Conservation (phyloP, 2,329 filamentous ascomycete species). For the Ophiostoma perfectum region DNA sequence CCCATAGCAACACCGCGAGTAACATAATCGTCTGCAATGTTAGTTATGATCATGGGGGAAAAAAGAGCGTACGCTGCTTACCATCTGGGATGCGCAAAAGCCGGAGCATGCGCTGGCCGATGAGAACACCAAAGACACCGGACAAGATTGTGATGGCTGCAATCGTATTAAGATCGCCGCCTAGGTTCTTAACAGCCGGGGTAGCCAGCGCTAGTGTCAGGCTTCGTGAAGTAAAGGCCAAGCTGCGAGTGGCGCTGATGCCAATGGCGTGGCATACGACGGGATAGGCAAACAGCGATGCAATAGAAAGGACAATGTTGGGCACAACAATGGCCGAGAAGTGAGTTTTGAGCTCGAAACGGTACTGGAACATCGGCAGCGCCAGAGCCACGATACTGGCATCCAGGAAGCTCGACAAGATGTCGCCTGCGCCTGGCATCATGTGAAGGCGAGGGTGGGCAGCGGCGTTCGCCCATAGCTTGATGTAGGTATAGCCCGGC, state of each 20-base stretch:
- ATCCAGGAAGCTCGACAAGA: slow-evolving; percentile 51
- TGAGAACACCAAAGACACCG: slow-evolving; percentile 53
- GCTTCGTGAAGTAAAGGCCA: slow-evolving; percentile 53
- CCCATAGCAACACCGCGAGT: slow-evolving; percentile 58
- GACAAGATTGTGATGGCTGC: slow-evolving; percentile 55
- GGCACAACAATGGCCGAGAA: slow-evolving; percentile 51
- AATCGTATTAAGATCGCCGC: slow-evolving; percentile 51
- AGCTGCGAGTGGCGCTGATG: slow-evolving; percentile 47
- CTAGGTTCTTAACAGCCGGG: slow-evolving; percentile 51
- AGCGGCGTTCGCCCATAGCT: slow-evolving; percentile 42
- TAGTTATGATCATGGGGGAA: no score
- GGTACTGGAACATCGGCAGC: slow-evolving; percentile 57
- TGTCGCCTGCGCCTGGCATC: slow-evolving; percentile 51
- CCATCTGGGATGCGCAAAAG: slow-evolving; percentile 47
- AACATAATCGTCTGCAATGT: slow-evolving; percentile 51
- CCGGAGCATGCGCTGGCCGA: slow-evolving; percentile 46
- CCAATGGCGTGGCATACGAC: slow-evolving; percentile 48
- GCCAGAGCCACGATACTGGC: slow-evolving; percentile 55
- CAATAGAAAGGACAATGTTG: slow-evolving; percentile 47
- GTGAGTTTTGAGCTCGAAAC: slow-evolving; percentile 49
- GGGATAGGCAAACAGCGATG: slow-evolving; percentile 55
- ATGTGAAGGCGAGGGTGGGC: not conserved
- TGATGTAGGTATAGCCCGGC: slow-evolving; percentile 48
- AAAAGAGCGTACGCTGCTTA: no score
- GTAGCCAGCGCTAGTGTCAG: slow-evolving; percentile 56